phyloP scores from a whole-genome alignment of 148 eudicot species.

The Salicornia ramosissima region DNA sequence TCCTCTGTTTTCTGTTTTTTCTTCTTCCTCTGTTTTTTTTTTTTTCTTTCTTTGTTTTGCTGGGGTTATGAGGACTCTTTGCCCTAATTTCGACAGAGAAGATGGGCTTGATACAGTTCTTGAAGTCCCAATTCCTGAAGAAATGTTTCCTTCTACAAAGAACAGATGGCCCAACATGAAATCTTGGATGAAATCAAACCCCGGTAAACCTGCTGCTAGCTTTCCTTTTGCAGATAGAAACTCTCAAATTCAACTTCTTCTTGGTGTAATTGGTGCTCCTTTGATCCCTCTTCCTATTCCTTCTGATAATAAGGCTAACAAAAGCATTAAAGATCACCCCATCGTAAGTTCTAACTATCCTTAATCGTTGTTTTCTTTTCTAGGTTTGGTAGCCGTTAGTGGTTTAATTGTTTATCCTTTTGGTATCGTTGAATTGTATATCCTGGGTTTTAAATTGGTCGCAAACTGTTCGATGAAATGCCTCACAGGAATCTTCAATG shows the following conservation, averaged over 20 bases:
- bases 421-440: not conserved
- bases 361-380: no score
- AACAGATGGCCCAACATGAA: conserved; percentile 70
- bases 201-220: conserved; percentile 20
- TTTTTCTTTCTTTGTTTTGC: not conserved
- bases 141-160: conserved; percentile 44
- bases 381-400: no score
- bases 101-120: conserved; percentile 87
- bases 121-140: conserved; percentile 93
- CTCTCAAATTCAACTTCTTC: conserved; percentile 71
- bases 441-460: not conserved
- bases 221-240: conserved; percentile 36
- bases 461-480: conserved; percentile 17
- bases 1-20: conserved; percentile 10
- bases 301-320: conserved; percentile 24
- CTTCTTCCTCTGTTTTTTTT: conserved; percentile 15
- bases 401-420: not conserved
- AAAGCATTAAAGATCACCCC: conserved; percentile 58
- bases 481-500: conserved; percentile 73
- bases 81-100: conserved; percentile 74
- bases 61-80: conserved; percentile 63
- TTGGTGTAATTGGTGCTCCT: conserved; percentile 86
- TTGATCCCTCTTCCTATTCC: conserved; percentile 68
- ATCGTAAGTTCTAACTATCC: conserved; percentile 71
- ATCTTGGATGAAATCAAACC: conserved; percentile 57